Conservation (phyloP, 2,329 filamentous ascomycete genomes). For the Daldinia eschscholtzii region DNA sequence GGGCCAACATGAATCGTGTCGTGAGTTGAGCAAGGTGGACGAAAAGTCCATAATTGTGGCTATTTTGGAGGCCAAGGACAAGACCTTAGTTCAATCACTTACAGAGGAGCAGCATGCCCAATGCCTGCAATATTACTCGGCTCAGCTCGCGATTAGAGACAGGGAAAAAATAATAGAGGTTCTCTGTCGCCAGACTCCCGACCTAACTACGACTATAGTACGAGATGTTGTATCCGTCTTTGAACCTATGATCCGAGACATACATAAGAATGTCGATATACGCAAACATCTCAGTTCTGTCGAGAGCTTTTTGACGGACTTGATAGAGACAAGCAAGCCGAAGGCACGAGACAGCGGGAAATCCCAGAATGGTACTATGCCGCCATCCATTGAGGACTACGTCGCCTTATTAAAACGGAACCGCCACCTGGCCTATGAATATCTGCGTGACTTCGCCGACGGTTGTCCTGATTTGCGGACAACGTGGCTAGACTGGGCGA, state of each 20-base stretch:
- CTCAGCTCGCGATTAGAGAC: slow-evolving; percentile 78
- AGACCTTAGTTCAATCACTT: slow-evolving; percentile 61
- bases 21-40: slow-evolving; percentile 65
- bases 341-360: slow-evolving; percentile 56
- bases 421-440: slow-evolving; percentile 73
- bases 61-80: slow-evolving; percentile 70
- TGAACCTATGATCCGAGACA: slow-evolving; percentile 78
- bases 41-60: slow-evolving; percentile 72
- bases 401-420: slow-evolving; percentile 75
- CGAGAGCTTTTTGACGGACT: slow-evolving; percentile 77
- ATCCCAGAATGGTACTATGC: slow-evolving; percentile 49
- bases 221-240: slow-evolving; percentile 75
- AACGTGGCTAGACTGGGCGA: slow-evolving; percentile 72
- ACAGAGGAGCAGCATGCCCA: slow-evolving; percentile 71
- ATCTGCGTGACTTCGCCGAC: slow-evolving; percentile 76
- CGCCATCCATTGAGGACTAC: slow-evolving; percentile 78
- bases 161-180: slow-evolving; percentile 76
- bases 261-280: slow-evolving; percentile 80
- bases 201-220: slow-evolving; percentile 77
- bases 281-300: slow-evolving; percentile 75
- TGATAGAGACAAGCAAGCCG: slow-evolving; percentile 71
- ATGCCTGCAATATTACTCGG: slow-evolving; percentile 77
- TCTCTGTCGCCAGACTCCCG: slow-evolving; percentile 76
- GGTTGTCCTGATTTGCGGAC: slow-evolving; percentile 75
- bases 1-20: slow-evolving; percentile 69